Base-by-base conservation (phyloP, 768 basidiomycete genomes). In the Chalciporus pseudorubinellus region DNA sequence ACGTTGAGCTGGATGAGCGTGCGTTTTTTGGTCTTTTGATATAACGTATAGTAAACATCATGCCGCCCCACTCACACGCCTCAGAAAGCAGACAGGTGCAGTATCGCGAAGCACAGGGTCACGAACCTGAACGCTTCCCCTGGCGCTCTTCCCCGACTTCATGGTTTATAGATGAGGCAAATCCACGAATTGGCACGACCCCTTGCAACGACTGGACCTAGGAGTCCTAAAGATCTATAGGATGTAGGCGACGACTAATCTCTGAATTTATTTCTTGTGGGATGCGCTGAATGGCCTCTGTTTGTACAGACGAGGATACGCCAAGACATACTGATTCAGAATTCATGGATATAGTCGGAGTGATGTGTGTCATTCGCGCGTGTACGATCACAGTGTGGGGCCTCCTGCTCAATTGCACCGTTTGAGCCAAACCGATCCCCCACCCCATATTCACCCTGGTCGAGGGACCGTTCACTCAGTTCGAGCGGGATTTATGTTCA, bases 1-100 rank as follows among this genome's bases (percentile, higher is more conserved):
- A 82, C 6, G 82, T 84, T 11, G 83, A 85, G 61, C 70, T 84
- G 1, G 84, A 85, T 53, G 83, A 85, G 56, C 74, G 83, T 84
- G 46, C 46, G 79, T 71, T 14, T 7, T 34, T 16, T n/a, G 33
- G 16, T 34, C 9, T n/a, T 34, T 34, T 9, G 16, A 34, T n/a
- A 14, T 31, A 38, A 11, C 9, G 12, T 19, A 12, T 18, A 11
- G 8, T 6, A 21, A 12, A 13, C 1, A 22, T 13, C 12, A 10
- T 5, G 33, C 28, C 24, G 31, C 12, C 36, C n/a, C 8, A 12
- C n/a, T n/a, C n/a, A n/a, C n/a, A 48, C 49, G 31, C 39, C 73
- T 84, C 7, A 72, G 78, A 41, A 82, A 80, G n/a, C 64, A 60
- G 26, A 78, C 82, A 0, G n/a, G 77, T 83, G 0, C 80, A 82